These are phyloP conservation scores for Zostera marina DNA, from an alignment of 116 monocot genomes.

Conservation along the genomic window DNA sequence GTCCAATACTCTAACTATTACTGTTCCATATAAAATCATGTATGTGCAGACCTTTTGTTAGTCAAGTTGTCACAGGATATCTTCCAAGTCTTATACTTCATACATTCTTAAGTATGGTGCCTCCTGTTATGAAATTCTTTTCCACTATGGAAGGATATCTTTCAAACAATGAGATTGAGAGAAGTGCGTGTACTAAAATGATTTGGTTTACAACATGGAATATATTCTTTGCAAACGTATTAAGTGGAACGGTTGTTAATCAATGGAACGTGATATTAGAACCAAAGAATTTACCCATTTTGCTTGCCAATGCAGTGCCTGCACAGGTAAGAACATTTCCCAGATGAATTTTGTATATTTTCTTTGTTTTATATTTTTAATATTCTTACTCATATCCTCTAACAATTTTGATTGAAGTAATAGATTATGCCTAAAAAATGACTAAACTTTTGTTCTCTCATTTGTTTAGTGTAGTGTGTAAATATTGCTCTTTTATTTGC, in stretches of 20 bases:
- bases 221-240: constrained; percentile 85
- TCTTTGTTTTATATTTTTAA: too few species aligned
- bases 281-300: constrained; percentile 60
- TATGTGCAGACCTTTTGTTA: constrained; percentile 65
- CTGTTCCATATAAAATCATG: constrained; percentile 1
- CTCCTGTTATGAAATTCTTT: constrained; percentile 84
- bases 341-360: not conserved
- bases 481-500: constrained; percentile 8
- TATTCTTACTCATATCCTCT: too few species aligned
- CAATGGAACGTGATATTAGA: constrained; percentile 49
- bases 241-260: constrained; percentile 63
- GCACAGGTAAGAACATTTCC: constrained; percentile 42
- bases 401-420: too few species aligned
- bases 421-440: too few species aligned
- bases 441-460: too few species aligned
- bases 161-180: constrained; percentile 67
- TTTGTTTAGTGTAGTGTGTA: too few species aligned
- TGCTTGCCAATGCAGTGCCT: constrained; percentile 74
- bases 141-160: constrained; percentile 94
- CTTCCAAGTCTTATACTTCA: constrained; percentile 93
- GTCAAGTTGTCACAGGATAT: constrained; percentile 92
- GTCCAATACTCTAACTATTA: too few species aligned
- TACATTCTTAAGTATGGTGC: constrained; percentile 41
- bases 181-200: constrained; percentile 90
- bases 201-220: constrained; percentile 88